Conservation (phyloP, 495 filamentous ascomycete species). For the Podospora australis region DNA sequence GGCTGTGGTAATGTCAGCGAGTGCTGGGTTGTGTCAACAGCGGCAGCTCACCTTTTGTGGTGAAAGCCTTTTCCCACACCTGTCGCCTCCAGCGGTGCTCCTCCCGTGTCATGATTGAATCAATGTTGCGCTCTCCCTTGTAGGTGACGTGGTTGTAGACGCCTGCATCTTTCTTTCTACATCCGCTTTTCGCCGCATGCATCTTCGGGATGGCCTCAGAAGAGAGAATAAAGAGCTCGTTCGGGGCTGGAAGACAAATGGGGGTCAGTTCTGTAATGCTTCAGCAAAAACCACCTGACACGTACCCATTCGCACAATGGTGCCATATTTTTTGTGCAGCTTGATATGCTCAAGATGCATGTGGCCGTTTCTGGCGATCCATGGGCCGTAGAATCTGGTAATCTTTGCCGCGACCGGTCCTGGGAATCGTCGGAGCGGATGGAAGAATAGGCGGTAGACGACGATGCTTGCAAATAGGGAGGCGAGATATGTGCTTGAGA, state of each 20-base stretch:
- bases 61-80: constrained; percentile 19
- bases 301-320: constrained; percentile 31
- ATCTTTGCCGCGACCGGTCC: constrained; percentile 38
- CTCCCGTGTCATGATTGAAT: constrained; percentile 17
- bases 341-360: constrained; percentile 28
- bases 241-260: too few species aligned
- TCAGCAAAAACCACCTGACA: not conserved
- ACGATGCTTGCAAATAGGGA: constrained; percentile 39
- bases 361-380: constrained; percentile 17
- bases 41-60: constrained; percentile 8
- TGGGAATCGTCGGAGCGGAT: constrained; percentile 39
- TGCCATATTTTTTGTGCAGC: constrained; percentile 32
- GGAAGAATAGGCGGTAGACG: constrained; percentile 41
- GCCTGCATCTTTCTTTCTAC: constrained; percentile 10
- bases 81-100: constrained; percentile 18
- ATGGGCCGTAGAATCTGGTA: constrained; percentile 29
- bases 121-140: constrained; percentile 18
- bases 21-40: not conserved
- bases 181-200: constrained; percentile 9
- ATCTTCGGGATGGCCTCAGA: constrained; percentile 10
- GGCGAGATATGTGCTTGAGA: constrained; percentile 19
- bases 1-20: constrained; percentile 33
- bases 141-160: constrained; percentile 11
- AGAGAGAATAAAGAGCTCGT: constrained; percentile 15
- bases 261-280: not conserved